Conservation (phyloP, 305 asterid species). For the Fraxinus sp. region DNA sequence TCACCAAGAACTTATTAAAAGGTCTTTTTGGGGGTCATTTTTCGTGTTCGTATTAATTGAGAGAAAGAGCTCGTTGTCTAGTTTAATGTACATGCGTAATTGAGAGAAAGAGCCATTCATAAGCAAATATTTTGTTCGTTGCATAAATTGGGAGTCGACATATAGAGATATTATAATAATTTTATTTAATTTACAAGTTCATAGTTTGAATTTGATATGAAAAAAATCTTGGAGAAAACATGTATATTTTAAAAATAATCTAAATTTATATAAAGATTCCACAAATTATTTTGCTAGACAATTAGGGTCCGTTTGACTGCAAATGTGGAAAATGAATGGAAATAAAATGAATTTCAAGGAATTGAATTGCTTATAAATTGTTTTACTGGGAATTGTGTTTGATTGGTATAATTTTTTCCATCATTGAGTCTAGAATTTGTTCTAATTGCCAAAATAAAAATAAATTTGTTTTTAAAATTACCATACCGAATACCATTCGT, state of each 20-base stretch:
- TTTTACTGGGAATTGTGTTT: too few species aligned
- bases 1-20: neutral
- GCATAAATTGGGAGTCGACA: neutral
- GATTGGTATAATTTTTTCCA: too few species aligned
- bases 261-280: neutral
- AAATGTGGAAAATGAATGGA: too few species aligned
- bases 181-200: neutral
- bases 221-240: neutral
- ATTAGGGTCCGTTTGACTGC: too few species aligned
- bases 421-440: too few species aligned
- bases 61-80: neutral
- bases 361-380: too few species aligned
- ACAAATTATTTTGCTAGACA: neutral
- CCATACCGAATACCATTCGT: too few species aligned
- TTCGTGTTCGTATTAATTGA: neutral
- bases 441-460: too few species aligned
- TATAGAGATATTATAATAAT: neutral
- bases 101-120: neutral
- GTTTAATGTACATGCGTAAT: neutral
- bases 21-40: neutral
- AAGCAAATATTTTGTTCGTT: neutral
- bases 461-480: too few species aligned
- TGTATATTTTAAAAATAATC: neutral
- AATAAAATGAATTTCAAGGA: too few species aligned
- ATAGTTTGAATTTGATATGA: neutral